Base-by-base conservation (phyloP, 2,329 filamentous ascomycete species). In the Cadophora sp. region DNA sequence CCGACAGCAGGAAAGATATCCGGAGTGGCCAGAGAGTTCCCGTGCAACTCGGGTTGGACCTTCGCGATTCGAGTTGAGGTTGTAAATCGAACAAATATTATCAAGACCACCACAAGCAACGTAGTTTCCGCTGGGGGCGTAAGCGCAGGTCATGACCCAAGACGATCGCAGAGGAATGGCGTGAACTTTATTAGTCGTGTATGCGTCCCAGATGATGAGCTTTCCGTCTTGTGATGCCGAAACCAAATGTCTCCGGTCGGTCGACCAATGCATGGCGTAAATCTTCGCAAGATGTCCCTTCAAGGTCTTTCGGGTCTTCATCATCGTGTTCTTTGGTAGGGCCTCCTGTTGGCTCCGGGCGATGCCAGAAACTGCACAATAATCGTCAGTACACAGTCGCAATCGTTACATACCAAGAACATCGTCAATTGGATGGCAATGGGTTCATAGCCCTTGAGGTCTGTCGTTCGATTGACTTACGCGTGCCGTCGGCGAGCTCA, bases 181-280 rank as follows among this genome's bases (percentile, higher is more conserved):
- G 82, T 99, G 96, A 70, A 99, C 96, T 82, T 99, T 99, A 86
- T 99, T 98, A 70, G 96, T 98, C 72, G 95, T 98, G 84, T 99
- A 99, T 67, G 96, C 96, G 80, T 99, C 96, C 96, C 96, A 99
- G 79, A 99, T 98, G 81, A 99, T 99, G 74, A 99, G 89, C 85
- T 99, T 99, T 80, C 96, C 96, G 78, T 99, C 96, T 82, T 99
- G 96, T 74, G 96, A 99, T 71, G 96, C 96, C 14, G 96, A 98
- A 62, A 99, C 96, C 69, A 98, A 89, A 82, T 98, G 96, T 81
- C 96, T 90, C 78, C 96, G 90, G 82, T 99, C 96, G 72, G 96
- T 99, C 41, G 96, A 98, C 96, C 96, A 99, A 85, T 99, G 96
- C 96, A 99, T 99, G 76, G 96, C 96, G 81, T 99, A 99, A 77